Conservation (phyloP, 2,329 filamentous ascomycete species). For the Aspergillus candidus region DNA sequence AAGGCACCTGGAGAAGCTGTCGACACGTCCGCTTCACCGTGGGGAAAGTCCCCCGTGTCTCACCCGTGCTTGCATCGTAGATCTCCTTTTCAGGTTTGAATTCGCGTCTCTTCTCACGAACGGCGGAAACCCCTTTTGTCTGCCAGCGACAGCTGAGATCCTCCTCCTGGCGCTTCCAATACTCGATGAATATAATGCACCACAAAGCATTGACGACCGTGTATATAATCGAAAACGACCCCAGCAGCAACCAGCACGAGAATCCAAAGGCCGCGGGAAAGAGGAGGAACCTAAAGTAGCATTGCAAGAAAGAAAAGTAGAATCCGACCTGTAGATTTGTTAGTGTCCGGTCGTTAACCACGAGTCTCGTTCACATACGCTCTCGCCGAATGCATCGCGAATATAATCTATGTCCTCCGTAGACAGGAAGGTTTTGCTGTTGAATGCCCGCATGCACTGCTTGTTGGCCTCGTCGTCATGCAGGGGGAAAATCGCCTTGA, state of each 20-base stretch:
- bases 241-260: constrained; percentile 72
- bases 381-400: constrained; percentile 68
- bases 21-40: constrained; percentile 69
- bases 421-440: constrained; percentile 44
- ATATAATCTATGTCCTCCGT: constrained; percentile 68
- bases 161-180: constrained; percentile 89
- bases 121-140: constrained; percentile 75
- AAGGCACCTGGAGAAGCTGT: constrained; percentile 81
- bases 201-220: constrained; percentile 74
- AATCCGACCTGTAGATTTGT: constrained; percentile 62
- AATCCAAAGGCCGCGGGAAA: constrained; percentile 78
- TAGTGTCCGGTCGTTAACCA: not conserved
- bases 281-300: constrained; percentile 83
- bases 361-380: constrained; percentile 18
- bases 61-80: constrained; percentile 76
- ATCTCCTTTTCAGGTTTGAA: constrained; percentile 74
- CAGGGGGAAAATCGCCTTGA: constrained; percentile 59
- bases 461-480: constrained; percentile 74
- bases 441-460: constrained; percentile 70
- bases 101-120: constrained; percentile 69
- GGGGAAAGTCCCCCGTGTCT: constrained; percentile 70
- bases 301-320: constrained; percentile 91
- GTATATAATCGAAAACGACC: constrained; percentile 78
- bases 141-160: constrained; percentile 89
- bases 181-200: constrained; percentile 87